These are phyloP conservation scores for Gastrodia elata DNA, from an alignment of 106 monocot species.

Conservation along the genomic window DNA sequence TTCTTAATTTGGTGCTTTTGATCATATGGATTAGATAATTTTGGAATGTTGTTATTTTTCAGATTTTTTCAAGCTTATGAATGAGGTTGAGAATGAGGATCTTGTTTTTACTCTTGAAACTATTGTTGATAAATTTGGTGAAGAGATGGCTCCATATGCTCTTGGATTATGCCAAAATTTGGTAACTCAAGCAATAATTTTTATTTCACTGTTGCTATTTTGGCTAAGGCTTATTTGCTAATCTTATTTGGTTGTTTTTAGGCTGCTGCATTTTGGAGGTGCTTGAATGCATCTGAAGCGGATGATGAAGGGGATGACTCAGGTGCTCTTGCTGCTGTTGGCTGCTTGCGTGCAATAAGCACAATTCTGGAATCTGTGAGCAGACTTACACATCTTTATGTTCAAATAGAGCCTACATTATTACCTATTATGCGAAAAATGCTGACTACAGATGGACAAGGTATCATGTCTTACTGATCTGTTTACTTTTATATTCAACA, in stretches of 20 bases:
- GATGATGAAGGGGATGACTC: slow-evolving; percentile 86
- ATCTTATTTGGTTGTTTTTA: slow-evolving; percentile 12
- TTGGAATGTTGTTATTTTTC: background rate
- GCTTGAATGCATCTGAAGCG: slow-evolving; percentile 68
- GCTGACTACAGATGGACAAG: slow-evolving; percentile 96
- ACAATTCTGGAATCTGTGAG: slow-evolving; percentile 96
- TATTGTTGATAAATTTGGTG: slow-evolving; percentile 98
- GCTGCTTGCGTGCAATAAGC: slow-evolving; percentile 96
- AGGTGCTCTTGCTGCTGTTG: slow-evolving; percentile 92
- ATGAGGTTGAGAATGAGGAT: slow-evolving; percentile 97
- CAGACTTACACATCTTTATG: slow-evolving; percentile 86
- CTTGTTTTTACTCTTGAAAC: slow-evolving; percentile 98
- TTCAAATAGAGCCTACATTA: slow-evolving; percentile 76
- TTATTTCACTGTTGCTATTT: background rate
- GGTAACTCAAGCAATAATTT: slow-evolving; percentile 20
- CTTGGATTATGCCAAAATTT: slow-evolving; percentile 91
- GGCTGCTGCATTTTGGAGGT: slow-evolving; percentile 95
- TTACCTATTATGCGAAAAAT: slow-evolving; percentile 93
- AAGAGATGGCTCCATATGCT: slow-evolving; percentile 99
- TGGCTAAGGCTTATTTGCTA: background rate
- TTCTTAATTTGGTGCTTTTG: background rate
- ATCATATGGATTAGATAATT: background rate
- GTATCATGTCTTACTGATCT: slow-evolving; percentile 24
- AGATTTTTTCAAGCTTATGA: slow-evolving; percentile 99
- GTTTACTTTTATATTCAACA: background rate